Base-by-base conservation (phyloP, 2,329 filamentous ascomycete genomes). In the Botrytis galanthina region DNA sequence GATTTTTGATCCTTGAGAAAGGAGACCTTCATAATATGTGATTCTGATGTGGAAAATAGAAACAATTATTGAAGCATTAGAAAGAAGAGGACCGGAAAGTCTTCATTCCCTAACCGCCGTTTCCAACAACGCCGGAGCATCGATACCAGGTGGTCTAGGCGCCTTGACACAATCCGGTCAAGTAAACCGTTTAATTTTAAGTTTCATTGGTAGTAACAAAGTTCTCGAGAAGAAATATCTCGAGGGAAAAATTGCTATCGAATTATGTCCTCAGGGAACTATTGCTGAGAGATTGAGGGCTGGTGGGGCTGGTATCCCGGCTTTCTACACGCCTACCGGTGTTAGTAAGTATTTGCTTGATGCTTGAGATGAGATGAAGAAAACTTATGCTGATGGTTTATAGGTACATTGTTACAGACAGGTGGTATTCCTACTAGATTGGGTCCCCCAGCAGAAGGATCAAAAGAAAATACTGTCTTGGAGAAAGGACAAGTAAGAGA, bases 141-240 rank as follows among this genome's bases (percentile, higher is more conserved):
- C 91, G 51, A 89, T 90, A 44, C 88, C 86, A 71, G 87, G 90
- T 8, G 92, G 92, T 1, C 84, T 95, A 26, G 89, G 91, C 2
- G 86, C 88, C 20, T 85, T 94, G 42, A 88, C 91, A 1, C 86
- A 89, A 73, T 88, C 89, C 1, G 91, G 91, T 26, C 91, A 93
- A 78, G 85, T 95, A 48, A 86, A 88, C 75, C 90, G 91, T 73
- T 88, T 94, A 80, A 89, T 94, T 74, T 85, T 93, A 42, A 93
- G 91, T 16, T 95, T 92, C 75, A 87, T 95, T 16, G 92, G 92
- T 12, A 90, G 91, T 76, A 95, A 94, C 82, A 94, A 93, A 82
- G 86, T 86, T 9, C 85, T 94, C 60, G 92, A 94, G 82, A 87
- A 87, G 77, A 91, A 91, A 81, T 94, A 94, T 77, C 81, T 94